Conservation (phyloP, 768 basidiomycete genomes). For the Lanmaoa rubissima region DNA sequence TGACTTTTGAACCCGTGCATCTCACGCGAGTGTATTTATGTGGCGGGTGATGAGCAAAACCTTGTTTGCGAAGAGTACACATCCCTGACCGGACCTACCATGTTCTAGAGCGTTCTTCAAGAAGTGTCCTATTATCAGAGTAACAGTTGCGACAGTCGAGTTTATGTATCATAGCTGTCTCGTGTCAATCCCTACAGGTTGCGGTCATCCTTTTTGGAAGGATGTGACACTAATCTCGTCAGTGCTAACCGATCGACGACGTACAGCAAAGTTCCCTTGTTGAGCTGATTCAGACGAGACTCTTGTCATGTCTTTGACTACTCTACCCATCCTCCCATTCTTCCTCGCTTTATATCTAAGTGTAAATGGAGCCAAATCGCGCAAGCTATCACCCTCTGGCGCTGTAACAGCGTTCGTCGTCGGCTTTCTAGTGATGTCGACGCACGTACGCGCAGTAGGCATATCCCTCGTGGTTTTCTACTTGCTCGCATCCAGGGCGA, state of each 20-base stretch:
- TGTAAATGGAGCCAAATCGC: constrained; percentile 66
- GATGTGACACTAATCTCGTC: no score
- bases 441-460: constrained; percentile 64
- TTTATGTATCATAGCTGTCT: no score
- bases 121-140: no score
- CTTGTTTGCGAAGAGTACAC: no score
- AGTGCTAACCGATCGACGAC: no score
- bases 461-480: constrained; percentile 74
- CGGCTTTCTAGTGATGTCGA: constrained; percentile 70
- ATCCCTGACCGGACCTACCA: no score
- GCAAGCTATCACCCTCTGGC: constrained; percentile 75
- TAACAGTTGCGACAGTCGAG: no score
- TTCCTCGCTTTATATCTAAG: constrained; percentile 53
- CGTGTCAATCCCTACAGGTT: no score
- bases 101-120: no score
- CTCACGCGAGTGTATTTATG: background rate
- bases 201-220: no score
- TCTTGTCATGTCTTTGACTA: constrained; percentile 18
- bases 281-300: background rate
- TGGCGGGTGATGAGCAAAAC: background rate
- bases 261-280: background rate
- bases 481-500: constrained; percentile 75
- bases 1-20: background rate
- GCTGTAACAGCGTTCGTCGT: constrained; percentile 74
- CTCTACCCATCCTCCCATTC: constrained; percentile 42